phyloP scores from a whole-genome alignment of 805 yeast genomes.

The Dipodascopsis tothii region DNA sequence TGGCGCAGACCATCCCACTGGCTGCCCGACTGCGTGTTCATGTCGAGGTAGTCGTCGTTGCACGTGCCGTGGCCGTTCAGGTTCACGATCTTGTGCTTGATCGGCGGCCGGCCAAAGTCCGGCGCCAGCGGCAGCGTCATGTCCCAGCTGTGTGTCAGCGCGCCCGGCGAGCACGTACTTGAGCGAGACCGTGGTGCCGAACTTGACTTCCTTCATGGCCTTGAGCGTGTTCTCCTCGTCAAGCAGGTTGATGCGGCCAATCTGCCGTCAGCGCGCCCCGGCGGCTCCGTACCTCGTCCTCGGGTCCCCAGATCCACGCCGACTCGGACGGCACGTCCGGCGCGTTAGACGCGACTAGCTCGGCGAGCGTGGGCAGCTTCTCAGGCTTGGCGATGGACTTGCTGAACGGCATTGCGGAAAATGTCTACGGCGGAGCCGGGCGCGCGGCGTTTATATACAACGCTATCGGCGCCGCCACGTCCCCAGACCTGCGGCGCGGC shows the following conservation, averaged over 20 bases:
- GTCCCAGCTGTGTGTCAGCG: slow-evolving; percentile 23
- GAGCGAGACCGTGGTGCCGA: slow-evolving; percentile 14
- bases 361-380: slow-evolving; percentile 16
- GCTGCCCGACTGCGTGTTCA: slow-evolving; percentile 29
- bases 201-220: neutral
- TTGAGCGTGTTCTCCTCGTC: neutral
- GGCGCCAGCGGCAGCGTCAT: slow-evolving; percentile 24
- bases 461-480: too few species aligned
- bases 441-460: too few species aligned
- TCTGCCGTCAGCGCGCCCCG: slow-evolving; percentile 1
- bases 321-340: slow-evolving; percentile 24
- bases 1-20: slow-evolving; percentile 32
- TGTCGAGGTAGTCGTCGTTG: slow-evolving; percentile 26
- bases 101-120: slow-evolving; percentile 25
- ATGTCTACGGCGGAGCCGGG: too few species aligned
- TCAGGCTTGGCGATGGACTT: neutral
- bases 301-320: slow-evolving; percentile 27
- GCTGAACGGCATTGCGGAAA: too few species aligned
- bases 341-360: slow-evolving; percentile 12
- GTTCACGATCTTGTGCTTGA: slow-evolving; percentile 9
- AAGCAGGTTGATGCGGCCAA: slow-evolving; percentile 23
- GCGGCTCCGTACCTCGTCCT: slow-evolving; percentile 19
- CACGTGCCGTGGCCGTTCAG: slow-evolving; percentile 7
- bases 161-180: slow-evolving; percentile 13
- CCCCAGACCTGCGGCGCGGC: too few species aligned